These are phyloP conservation scores for Cetraspora pellucida DNA, from an alignment of 192 early-diverging fungal species.

Conservation along the genomic window DNA sequence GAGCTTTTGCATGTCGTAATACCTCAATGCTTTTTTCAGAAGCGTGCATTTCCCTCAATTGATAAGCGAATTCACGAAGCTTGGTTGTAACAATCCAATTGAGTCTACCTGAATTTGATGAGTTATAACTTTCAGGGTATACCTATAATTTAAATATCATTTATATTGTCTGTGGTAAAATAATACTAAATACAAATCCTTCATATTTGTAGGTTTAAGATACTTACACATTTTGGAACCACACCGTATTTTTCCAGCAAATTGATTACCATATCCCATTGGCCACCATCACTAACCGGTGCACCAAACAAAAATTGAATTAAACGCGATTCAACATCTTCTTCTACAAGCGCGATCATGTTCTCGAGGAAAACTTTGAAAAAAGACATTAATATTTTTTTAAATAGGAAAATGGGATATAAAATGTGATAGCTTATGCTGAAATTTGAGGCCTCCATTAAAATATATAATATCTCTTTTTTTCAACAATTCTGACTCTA, in stretches of 20 bases:
- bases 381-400: neutral
- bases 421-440: too few species aligned
- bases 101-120: constrained; percentile 61
- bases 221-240: constrained; percentile 58
- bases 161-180: neutral
- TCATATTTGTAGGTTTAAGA: neutral
- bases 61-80: constrained; percentile 68
- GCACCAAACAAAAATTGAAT: constrained; percentile 69
- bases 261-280: constrained; percentile 79
- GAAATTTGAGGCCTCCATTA: too few species aligned
- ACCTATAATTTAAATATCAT: constrained; percentile 13
- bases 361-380: constrained; percentile 67
- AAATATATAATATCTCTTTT: too few species aligned
- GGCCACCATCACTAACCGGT: constrained; percentile 74
- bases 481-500: too few species aligned
- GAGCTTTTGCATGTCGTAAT: constrained; percentile 57
- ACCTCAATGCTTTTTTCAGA: constrained; percentile 44
- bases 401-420: too few species aligned
- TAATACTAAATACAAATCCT: neutral
- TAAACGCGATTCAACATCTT: constrained; percentile 64
- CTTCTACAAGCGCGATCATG: constrained; percentile 65
- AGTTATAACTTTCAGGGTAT: constrained; percentile 68
- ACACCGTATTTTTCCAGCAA: constrained; percentile 77
- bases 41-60: constrained; percentile 55
- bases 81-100: constrained; percentile 65